Base-by-base conservation (phyloP, 345 rosid species). In the Triadica sebifera region DNA sequence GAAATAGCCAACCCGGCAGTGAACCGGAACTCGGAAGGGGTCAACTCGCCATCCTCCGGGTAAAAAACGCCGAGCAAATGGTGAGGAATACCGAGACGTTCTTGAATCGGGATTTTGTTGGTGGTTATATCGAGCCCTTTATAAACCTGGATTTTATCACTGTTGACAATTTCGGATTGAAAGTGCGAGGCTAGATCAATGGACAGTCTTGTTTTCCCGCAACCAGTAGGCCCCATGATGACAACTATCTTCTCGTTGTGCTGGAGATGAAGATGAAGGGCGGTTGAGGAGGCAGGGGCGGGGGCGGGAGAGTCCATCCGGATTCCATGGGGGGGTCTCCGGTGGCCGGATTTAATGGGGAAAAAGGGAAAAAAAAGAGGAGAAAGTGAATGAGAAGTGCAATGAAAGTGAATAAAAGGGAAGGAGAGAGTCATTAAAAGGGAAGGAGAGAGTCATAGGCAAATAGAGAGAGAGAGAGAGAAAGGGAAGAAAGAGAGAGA, bases 111-210 rank as follows among this genome's bases (percentile, higher is more conserved):
- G 70, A 90, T 88, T 80, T 93, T 93, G 78, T 95, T 95, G 78
- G 98, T 95, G 69, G 94, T 91, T 75, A 89, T 83, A 63, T 95
- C 97, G 29, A 95, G 87, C 4, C 96, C 97, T 0, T 57, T 55
- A 84, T 89, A 93, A 46, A 93, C 83, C 81, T 95, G 98, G 67
- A 93, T 93, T 87, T 96, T 93, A 76, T 96, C 97, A 24, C 94
- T 81, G 90, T 96, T 96, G 25, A 96, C 80, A 79, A 96, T 79
- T 80, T 96, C 93, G 8, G 88, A 74, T 47, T 77, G 81, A 49
- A 81, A 84, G 25, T 74, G 75, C 65, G 82, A 68, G 46, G 90
- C 94, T 17, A 93, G 88, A 84, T 96, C 96, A 84, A 96, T 70
- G 56, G 97, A 96, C 17, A 91, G 96, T 6, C 77, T 69, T 19